Conservation (phyloP, 2,329 filamentous ascomycete species). For the Grosmannia huntii region DNA sequence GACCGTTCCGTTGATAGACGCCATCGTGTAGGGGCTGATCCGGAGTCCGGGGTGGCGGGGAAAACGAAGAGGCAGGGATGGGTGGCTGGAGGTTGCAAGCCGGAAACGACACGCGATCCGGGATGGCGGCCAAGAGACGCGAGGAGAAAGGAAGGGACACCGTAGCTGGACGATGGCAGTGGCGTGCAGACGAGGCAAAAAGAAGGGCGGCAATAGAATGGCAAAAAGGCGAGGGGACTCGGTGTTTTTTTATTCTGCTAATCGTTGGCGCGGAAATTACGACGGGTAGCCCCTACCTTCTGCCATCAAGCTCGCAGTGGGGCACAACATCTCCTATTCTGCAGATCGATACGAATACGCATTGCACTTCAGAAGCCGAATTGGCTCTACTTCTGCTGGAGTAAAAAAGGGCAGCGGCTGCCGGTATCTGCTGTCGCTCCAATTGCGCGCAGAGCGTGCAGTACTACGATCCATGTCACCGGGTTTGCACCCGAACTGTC, state of each 20-base stretch:
- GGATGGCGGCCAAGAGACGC: not conserved
- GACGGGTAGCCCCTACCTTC: not conserved
- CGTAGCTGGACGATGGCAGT: not conserved
- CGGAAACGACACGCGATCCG: not conserved
- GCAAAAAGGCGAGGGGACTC: not conserved
- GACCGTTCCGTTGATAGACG: constrained; percentile 41
- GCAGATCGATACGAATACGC: not conserved
- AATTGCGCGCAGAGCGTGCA: not conserved
- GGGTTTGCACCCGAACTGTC: not conserved
- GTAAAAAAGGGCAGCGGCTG: not conserved
- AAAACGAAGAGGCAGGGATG: not conserved
- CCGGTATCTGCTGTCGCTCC: not conserved
- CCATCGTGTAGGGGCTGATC: constrained; percentile 2
- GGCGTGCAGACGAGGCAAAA: not conserved
- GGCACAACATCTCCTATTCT: not conserved
- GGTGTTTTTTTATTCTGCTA: not conserved
- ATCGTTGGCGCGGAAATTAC: constrained; percentile 1
- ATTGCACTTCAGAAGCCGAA: not conserved
- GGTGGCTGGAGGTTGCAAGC: not conserved
- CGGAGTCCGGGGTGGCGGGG: not conserved
- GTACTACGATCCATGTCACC: no score
- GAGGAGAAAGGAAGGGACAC: not conserved
- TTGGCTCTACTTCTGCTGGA: not conserved
- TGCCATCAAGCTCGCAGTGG: not conserved
- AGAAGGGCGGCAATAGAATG: not conserved